phyloP scores from a whole-genome alignment of 1,284 basidiomycete species.

The Trichosporon coremiiforme region DNA sequence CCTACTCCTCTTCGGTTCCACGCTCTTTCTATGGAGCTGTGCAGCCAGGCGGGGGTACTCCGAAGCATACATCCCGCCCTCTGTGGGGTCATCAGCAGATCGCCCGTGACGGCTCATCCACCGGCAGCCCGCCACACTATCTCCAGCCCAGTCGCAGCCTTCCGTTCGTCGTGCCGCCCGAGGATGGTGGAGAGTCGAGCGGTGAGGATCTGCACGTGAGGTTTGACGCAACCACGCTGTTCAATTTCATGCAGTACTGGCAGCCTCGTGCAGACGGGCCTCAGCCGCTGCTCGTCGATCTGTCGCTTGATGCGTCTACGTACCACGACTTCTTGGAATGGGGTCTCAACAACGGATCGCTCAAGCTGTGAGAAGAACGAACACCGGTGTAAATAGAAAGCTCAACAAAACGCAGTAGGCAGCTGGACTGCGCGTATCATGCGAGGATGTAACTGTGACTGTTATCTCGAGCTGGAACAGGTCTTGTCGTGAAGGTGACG shows the following conservation, averaged over 20 bases:
- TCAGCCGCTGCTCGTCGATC: not conserved
- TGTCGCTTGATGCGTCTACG: not conserved
- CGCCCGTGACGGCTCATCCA: too few species aligned
- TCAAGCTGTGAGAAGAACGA: not conserved
- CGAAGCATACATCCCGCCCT: too few species aligned
- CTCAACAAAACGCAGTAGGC: not conserved
- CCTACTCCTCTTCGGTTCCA: not conserved
- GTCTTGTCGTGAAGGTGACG: not conserved
- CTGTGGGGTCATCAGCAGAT: too few species aligned
- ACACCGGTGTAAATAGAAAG: not conserved
- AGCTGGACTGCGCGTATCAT: not conserved
- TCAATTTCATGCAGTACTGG: constrained; percentile 8
- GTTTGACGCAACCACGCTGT: not conserved
- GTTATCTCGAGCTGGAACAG: not conserved
- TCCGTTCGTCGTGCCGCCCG: not conserved
- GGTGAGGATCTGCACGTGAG: not conserved
- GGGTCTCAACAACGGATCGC: not conserved
- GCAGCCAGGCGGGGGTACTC: too few species aligned
- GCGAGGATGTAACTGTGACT: not conserved
- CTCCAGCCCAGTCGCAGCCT: not conserved
- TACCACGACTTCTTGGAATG: not conserved
- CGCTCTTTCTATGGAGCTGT: not conserved
- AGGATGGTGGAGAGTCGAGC: not conserved
- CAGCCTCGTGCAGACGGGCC: not conserved
- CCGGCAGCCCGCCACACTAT: too few species aligned